These are phyloP conservation scores for Quercus agrifolia DNA, from an alignment of 306 rosid species.

Conservation along the genomic window DNA sequence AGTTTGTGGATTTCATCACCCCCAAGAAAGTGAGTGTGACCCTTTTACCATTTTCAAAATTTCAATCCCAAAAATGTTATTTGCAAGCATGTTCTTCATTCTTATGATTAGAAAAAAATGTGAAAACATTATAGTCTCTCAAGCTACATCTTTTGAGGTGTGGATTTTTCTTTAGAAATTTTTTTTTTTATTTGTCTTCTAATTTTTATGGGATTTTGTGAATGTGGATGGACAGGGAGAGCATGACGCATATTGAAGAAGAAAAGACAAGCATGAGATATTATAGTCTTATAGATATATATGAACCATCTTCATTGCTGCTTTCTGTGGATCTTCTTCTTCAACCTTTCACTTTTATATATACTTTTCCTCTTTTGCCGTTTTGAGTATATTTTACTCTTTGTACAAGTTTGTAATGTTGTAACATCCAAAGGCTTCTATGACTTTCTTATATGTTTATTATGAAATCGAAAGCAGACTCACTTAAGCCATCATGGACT, in stretches of 20 bases:
- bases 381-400: not conserved
- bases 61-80: not conserved
- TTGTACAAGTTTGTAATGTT: not conserved
- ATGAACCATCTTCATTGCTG: not conserved
- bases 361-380: not conserved
- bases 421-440: not conserved
- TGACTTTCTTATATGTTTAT: not conserved
- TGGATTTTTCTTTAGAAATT: no score
- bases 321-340: not conserved
- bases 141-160: no score
- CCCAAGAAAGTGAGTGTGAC: slow-evolving; percentile 50
- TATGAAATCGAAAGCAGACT: not conserved
- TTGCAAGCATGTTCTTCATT: not conserved
- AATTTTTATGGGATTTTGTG: not conserved
- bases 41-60: not conserved
- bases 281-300: no score
- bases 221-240: not conserved
- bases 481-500: not conserved
- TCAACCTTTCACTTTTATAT: not conserved
- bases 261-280: not conserved
- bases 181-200: no score
- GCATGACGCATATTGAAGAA: not conserved
- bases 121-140: no score
- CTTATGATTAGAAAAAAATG: not conserved
- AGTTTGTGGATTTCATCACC: slow-evolving; percentile 45